These are phyloP conservation scores for Didymella segeticola DNA, from an alignment of 2,329 filamentous ascomycete species.

Conservation along the genomic window DNA sequence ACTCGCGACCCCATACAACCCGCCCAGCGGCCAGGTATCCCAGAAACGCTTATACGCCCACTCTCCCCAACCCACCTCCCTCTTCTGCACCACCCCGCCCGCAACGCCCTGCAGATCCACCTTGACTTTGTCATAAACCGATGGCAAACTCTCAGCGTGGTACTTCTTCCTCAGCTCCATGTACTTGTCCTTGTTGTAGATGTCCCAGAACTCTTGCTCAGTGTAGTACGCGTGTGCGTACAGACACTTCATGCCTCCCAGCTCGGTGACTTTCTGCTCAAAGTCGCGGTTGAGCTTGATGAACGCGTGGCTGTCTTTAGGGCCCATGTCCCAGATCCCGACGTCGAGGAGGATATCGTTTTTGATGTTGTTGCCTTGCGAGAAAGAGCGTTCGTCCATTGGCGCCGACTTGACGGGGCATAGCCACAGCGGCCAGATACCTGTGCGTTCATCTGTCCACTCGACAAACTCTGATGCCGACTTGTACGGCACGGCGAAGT, in stretches of 20 bases:
- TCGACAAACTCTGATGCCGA: constrained; percentile 60
- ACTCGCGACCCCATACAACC: constrained; percentile 49
- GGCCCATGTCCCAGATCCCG: constrained; percentile 81
- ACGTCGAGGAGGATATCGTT: constrained; percentile 50
- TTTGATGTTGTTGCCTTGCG: constrained; percentile 37
- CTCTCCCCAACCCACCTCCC: constrained; percentile 33
- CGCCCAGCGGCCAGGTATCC: constrained; percentile 48
- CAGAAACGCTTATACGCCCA: constrained; percentile 39
- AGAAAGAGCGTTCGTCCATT: constrained; percentile 35
- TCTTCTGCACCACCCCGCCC: constrained; percentile 15
- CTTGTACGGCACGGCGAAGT: constrained; percentile 64
- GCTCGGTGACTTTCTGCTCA: constrained; percentile 71
- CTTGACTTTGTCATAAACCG: constrained; percentile 72
- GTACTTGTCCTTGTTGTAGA: constrained; percentile 69
- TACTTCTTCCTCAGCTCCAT: constrained; percentile 69
- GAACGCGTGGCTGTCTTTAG: constrained; percentile 63
- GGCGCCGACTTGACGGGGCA: constrained; percentile 56
- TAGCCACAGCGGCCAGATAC: constrained; percentile 65
- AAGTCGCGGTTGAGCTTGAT: constrained; percentile 73
- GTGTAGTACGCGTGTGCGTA: constrained; percentile 88
- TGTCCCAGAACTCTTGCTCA: constrained; percentile 71
- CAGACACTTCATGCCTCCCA: constrained; percentile 85
- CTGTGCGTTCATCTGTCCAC: constrained; percentile 57
- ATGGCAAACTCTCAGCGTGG: constrained; percentile 67
- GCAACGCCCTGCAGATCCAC: constrained; percentile 51